Percentiles rank a stretch among this genome's conserved stretches.
These are phyloP conservation scores for Bruguiera gymnorhiza DNA, from an alignment of 345 rosid genomes.

Conservation along the genomic window DNA sequence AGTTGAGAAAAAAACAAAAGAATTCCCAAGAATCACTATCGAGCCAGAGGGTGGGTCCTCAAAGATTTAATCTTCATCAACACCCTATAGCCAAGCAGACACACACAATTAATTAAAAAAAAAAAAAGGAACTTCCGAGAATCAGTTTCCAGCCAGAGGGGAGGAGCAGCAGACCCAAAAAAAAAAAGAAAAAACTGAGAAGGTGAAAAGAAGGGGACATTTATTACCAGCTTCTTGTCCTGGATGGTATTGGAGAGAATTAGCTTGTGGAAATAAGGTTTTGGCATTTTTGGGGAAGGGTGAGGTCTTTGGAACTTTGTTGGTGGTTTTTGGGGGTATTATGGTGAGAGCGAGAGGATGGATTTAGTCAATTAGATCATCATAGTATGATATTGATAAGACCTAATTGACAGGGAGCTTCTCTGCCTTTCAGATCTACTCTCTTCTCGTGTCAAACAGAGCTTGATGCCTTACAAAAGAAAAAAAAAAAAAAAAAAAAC, in stretches of 20 bases:
- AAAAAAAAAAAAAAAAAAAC: no score
- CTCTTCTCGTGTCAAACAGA: conserved; percentile 24
- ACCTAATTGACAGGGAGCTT: conserved; percentile 25
- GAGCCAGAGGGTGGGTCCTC: background rate
- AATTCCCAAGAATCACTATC: background rate
- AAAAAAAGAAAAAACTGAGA: background rate
- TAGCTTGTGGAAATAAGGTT: conserved; percentile 77
- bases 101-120: background rate
- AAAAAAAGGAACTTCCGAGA: background rate
- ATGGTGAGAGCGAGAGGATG: conserved; percentile 9
- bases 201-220: background rate
- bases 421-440: conserved; percentile 41
- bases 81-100: background rate
- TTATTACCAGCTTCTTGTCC: conserved; percentile 61
- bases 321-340: background rate
- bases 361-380: conserved; percentile 38
- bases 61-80: conserved; percentile 1
- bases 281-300: conserved; percentile 48
- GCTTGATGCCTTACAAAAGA: background rate
- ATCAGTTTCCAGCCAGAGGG: background rate
- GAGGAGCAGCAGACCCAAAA: background rate
- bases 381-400: conserved; percentile 28
- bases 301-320: background rate
- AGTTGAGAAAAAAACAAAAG: background rate
- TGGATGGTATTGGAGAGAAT: conserved; percentile 61